Percentiles rank a stretch among this genome's conserved stretches.
Evolutionary conservation across 495 filamentous ascomycete species (phyloP).

Genomic region (Antarctomyces pellizariae): DNA sequence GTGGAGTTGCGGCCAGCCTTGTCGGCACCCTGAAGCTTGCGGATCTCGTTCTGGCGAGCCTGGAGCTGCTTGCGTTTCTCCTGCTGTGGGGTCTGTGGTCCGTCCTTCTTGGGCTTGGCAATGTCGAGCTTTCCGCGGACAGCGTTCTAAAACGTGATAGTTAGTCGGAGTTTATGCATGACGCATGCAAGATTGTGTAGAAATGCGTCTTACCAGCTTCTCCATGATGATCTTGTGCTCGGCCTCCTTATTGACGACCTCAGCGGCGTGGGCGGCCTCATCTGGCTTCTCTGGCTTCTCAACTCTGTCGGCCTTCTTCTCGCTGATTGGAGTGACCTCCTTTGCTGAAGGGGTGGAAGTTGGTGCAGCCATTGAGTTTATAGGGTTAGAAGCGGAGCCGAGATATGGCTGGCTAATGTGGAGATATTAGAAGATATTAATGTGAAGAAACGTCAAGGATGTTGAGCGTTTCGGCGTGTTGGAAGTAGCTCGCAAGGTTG

Average conservation of each 20-base stretch:
- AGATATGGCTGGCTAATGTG: too few species aligned
- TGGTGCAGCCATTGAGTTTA: slow-evolving; percentile 17
- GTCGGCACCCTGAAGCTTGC: slow-evolving; percentile 57
- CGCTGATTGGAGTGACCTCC: slow-evolving; percentile 5
- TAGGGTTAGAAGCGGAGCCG: too few species aligned
- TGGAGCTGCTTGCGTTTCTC: slow-evolving; percentile 69
- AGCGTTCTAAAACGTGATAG: slow-evolving; percentile 33
- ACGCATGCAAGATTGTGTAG: not conserved
- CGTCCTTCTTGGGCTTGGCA: slow-evolving; percentile 41
- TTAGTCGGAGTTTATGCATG: slow-evolving; percentile 3
- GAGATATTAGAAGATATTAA: too few species aligned
- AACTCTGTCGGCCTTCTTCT: slow-evolving; percentile 13
- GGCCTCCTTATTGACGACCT: slow-evolving; percentile 57
- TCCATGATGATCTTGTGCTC: slow-evolving; percentile 50
- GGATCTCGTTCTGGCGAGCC: slow-evolving; percentile 44
- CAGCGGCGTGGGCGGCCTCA: slow-evolving; percentile 42
- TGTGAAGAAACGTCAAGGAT: too few species aligned
- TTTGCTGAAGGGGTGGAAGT: slow-evolving; percentile 8
- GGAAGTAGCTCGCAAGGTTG: too few species aligned
- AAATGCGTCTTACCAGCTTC: slow-evolving; percentile 41
- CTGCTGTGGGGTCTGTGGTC: slow-evolving; percentile 38
- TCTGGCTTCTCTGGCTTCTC: slow-evolving; percentile 50
- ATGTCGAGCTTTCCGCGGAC: slow-evolving; percentile 67
- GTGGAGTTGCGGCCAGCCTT: slow-evolving; percentile 54
- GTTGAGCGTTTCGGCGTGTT: too few species aligned